Percentiles rank a stretch among this genome's conserved stretches.
Conservation (phyloP, 2,329 filamentous ascomycete genomes). For the Penicillium verrucosum region DNA sequence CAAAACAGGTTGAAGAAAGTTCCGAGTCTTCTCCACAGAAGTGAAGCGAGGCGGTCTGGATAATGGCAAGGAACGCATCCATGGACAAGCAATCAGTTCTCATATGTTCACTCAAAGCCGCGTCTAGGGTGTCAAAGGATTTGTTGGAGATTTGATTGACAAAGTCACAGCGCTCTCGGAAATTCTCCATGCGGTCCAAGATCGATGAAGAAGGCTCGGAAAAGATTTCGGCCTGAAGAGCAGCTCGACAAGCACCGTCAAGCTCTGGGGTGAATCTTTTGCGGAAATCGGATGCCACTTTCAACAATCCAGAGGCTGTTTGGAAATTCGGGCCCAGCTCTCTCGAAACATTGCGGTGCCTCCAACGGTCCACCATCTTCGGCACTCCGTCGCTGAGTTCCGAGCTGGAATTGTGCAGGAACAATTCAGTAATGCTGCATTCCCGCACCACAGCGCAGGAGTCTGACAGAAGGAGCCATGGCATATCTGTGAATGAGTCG, state of each 20-base stretch:
- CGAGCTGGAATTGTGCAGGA: constrained; percentile 64
- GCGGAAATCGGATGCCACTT: constrained; percentile 67
- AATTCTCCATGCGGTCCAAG: constrained; percentile 69
- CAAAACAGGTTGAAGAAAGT: constrained; percentile 64
- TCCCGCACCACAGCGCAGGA: constrained; percentile 73
- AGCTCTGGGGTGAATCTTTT: constrained; percentile 68
- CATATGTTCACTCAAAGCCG: constrained; percentile 64
- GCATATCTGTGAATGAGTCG: constrained; percentile 66
- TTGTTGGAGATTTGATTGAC: constrained; percentile 78
- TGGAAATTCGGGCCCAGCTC: constrained; percentile 54
- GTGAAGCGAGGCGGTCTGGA: constrained; percentile 48
- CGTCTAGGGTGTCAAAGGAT: constrained; percentile 67
- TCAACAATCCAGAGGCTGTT: constrained; percentile 61
- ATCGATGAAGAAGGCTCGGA: constrained; percentile 68
- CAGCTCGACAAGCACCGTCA: constrained; percentile 63
- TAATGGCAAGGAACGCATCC: constrained; percentile 51
- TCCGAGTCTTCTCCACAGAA: constrained; percentile 42
- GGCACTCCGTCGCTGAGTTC: constrained; percentile 38
- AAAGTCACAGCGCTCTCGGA: constrained; percentile 77
- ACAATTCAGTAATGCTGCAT: constrained; percentile 72
- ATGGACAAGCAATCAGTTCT: constrained; percentile 49
- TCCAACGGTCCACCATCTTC: constrained; percentile 43
- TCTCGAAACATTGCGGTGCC: constrained; percentile 40
- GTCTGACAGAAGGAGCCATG: constrained; percentile 84
- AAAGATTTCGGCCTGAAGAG: constrained; percentile 69